These are phyloP conservation scores for Fonsecaea erecta DNA, from an alignment of 2,329 filamentous ascomycete species.

Conservation along the genomic window DNA sequence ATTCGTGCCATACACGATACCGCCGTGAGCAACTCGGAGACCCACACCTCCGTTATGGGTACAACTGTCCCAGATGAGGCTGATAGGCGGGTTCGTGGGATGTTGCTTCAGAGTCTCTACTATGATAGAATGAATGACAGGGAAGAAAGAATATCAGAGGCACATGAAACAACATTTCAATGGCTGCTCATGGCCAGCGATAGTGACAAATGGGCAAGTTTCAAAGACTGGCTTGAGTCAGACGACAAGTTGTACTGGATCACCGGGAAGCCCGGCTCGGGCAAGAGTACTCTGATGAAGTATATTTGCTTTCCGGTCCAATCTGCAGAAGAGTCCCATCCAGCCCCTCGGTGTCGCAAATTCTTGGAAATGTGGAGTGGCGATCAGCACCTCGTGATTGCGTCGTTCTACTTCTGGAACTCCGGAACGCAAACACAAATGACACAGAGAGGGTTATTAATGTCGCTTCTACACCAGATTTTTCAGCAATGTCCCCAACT, in stretches of 20 bases:
- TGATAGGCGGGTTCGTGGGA: neutral
- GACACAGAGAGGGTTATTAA: constrained; percentile 33
- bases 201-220: constrained; percentile 5
- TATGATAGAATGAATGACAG: neutral
- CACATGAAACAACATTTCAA: constrained; percentile 24
- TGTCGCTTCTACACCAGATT: constrained; percentile 34
- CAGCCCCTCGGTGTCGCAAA: constrained; percentile 13
- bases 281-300: constrained; percentile 36
- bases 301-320: constrained; percentile 1
- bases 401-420: constrained; percentile 41
- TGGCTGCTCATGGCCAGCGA: constrained; percentile 14
- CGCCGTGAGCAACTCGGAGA: neutral
- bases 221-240: constrained; percentile 23
- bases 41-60: neutral
- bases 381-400: constrained; percentile 26
- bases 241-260: constrained; percentile 31
- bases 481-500: constrained; percentile 5
- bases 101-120: neutral
- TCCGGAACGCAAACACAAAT: constrained; percentile 33
- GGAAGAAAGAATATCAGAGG: constrained; percentile 6
- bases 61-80: neutral
- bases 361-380: constrained; percentile 9
- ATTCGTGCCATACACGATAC: neutral
- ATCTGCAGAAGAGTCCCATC: neutral
- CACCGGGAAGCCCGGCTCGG: constrained; percentile 33